Base-by-base conservation (phyloP, 2,329 filamentous ascomycete species). In the Erysiphe pulchra region DNA sequence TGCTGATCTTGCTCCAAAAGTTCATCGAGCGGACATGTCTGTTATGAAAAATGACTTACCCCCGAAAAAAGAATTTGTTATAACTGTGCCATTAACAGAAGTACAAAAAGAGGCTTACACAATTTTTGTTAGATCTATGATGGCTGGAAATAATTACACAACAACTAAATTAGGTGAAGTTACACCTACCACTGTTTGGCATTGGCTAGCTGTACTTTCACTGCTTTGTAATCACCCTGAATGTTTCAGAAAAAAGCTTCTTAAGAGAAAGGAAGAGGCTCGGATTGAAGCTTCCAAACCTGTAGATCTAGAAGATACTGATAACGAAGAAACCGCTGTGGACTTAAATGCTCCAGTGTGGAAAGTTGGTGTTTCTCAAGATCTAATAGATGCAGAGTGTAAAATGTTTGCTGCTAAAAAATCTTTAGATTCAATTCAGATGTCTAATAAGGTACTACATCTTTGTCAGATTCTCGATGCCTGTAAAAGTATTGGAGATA, bases 41-140 rank as follows among this genome's bases (percentile, higher is more conserved):
- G 73, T 69, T 5, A 63, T 92, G 39, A 69, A 70, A 49, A 64
- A 74, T 12, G 72, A 76, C 36, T 63, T 93, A 39, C 81, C 80
- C 2, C 63, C 65, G 0, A 94, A 93, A 58, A 71, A 69, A 8
- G 86, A 94, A 56, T 93, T 87, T 43, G 71, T 92, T 30, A 69
- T 94, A 45, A 80, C 69, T 2, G 65, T 93, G 6, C 72, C 77
- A 7, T 63, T 90, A 11, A 82, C 80, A 0, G 53, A 62, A 0
- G 42, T 80, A 1, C 86, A 94, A 59, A 61, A 59, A 39, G 54
- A 63, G 2, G 66, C 76, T 0, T 93, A 93, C 58, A 51, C 52
- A 42, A 56, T 63, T 13, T 75, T 68, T 52, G 62, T 73, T 4
- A 49, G 57, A 18, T 60, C 58, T 37, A 56, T 70, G 52, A 44